Evolutionary conservation across 169 alveolate genomes (phyloP).

Genomic region (Eimeria sp.): DNA sequence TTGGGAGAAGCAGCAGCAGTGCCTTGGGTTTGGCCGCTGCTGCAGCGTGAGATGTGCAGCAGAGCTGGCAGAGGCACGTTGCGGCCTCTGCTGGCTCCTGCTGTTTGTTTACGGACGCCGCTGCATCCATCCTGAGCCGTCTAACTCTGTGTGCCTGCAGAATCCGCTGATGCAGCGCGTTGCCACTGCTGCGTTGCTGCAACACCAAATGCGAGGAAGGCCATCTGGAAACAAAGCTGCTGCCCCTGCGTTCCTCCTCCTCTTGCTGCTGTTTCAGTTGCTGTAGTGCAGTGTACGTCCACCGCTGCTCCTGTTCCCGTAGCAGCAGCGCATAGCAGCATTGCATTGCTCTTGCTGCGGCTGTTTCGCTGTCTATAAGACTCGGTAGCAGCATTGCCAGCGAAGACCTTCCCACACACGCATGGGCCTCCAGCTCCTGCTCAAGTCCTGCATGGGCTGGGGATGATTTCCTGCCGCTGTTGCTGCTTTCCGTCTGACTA

Average conservation of each 20-base stretch:
- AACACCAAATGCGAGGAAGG: constrained; percentile 13
- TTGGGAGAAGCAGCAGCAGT: constrained; percentile 14
- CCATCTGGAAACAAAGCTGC: not conserved
- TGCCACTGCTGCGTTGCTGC: constrained; percentile 36
- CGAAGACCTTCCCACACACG: not conserved
- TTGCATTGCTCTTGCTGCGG: constrained; percentile 62
- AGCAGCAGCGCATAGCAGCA: constrained; percentile 25
- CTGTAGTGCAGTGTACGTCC: constrained; percentile 49
- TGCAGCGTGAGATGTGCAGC: not conserved
- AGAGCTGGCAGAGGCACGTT: not conserved
- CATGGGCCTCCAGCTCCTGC: not conserved
- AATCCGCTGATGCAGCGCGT: constrained; percentile 45
- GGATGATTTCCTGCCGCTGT: not conserved
- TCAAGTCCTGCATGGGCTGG: not conserved
- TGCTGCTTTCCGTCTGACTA: not conserved
- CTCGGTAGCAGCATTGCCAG: constrained; percentile 33
- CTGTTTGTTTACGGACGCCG: not conserved
- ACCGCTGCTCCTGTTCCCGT: constrained; percentile 41
- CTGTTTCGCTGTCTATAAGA: constrained; percentile 11
- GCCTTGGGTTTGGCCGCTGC: not conserved
- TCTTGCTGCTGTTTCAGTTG: constrained; percentile 37
- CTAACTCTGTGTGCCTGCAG: constrained; percentile 54
- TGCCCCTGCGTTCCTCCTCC: constrained; percentile 49
- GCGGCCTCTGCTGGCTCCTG: not conserved
- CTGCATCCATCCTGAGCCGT: constrained; percentile 31